These are phyloP conservation scores for Kondoa malvinella DNA, from an alignment of 768 basidiomycete genomes.

Conservation along the genomic window DNA sequence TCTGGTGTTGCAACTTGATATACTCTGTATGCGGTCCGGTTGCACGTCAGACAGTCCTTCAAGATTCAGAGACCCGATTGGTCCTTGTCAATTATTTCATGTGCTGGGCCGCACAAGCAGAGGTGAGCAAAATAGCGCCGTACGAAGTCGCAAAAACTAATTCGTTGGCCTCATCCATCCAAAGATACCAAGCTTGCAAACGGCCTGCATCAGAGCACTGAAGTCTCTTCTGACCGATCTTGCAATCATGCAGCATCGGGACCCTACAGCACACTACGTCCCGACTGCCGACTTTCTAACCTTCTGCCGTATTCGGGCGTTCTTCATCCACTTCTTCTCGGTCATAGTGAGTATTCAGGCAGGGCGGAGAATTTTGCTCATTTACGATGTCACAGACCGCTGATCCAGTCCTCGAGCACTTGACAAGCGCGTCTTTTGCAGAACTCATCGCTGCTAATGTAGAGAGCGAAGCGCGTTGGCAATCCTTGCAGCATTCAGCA, in stretches of 20 bases:
- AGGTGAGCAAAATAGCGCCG: no score
- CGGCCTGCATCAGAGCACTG: not conserved
- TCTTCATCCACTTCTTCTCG: no score
- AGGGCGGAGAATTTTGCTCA: not conserved
- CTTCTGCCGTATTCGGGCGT: no score
- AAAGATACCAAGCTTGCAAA: not conserved
- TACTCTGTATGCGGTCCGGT: no score
- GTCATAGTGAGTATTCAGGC: no score
- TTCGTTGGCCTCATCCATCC: no score
- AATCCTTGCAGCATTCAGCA: no score
- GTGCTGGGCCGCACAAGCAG: not conserved
- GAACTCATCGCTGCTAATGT: not conserved
- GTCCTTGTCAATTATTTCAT: not conserved
- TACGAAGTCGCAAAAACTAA: no score
- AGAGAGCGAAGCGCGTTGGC: not conserved
- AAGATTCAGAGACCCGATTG: not conserved
- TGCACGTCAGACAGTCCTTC: no score
- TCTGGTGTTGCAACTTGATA: no score
- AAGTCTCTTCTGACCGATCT: not conserved
- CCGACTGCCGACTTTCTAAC: no score
- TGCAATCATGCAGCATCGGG: not conserved
- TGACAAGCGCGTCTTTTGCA: not conserved
- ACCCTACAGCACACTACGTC: not conserved
- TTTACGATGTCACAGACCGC: not conserved
- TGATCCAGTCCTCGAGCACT: not conserved